These are phyloP conservation scores for Pseudogymnoascus destructans DNA, from an alignment of 2,329 filamentous ascomycete genomes.

Conservation along the genomic window DNA sequence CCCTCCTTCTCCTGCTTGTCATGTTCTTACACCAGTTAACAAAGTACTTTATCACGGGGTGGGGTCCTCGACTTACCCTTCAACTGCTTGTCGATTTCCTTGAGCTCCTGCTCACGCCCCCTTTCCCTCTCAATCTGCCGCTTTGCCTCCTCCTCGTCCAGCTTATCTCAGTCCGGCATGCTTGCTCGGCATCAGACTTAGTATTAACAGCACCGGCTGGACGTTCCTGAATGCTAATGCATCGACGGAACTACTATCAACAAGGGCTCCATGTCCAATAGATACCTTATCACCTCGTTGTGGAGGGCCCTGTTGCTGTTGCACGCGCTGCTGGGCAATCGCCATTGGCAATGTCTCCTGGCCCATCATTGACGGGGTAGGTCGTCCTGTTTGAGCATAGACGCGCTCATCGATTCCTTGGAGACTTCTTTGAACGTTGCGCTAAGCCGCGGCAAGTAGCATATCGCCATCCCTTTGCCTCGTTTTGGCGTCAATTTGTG, in stretches of 20 bases:
- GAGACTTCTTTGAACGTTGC: constrained; percentile 70
- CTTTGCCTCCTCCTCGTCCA: constrained; percentile 53
- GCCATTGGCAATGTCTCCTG: constrained; percentile 60
- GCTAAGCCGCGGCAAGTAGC: constrained; percentile 65
- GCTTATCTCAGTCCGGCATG: constrained; percentile 47
- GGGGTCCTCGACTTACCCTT: constrained; percentile 38
- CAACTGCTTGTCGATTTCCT: constrained; percentile 39
- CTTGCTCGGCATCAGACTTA: constrained; percentile 59
- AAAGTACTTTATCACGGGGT: not conserved
- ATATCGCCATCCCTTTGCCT: constrained; percentile 60
- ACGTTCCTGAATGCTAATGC: constrained; percentile 64
- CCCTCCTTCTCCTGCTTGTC: constrained; percentile 30
- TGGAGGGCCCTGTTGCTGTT: constrained; percentile 28
- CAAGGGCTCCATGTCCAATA: constrained; percentile 68
- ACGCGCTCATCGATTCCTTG: constrained; percentile 73
- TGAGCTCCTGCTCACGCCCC: constrained; percentile 40
- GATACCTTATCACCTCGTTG: constrained; percentile 36
- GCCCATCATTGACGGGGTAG: constrained; percentile 52
- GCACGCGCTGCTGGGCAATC: constrained; percentile 41
- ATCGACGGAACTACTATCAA: constrained; percentile 67
- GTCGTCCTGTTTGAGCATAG: constrained; percentile 61
- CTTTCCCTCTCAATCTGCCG: constrained; percentile 45
- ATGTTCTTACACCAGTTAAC: not conserved
- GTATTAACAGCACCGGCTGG: constrained; percentile 69
- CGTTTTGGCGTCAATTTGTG: constrained; percentile 60